These are phyloP conservation scores for Phanerochaete sordida DNA, from an alignment of 768 basidiomycete species.

Conservation along the genomic window DNA sequence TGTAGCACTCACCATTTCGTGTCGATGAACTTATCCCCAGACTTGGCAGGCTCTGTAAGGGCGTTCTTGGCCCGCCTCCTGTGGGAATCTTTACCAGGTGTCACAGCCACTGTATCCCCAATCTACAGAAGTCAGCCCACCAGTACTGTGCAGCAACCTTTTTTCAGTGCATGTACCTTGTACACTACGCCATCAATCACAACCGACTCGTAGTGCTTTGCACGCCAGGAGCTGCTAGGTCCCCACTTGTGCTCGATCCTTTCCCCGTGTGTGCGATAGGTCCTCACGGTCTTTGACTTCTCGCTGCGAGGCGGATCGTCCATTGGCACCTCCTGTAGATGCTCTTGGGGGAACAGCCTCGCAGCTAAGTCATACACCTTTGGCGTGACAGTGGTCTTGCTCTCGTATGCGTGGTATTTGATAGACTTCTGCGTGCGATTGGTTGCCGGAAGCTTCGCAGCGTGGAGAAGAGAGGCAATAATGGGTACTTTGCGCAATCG, in stretches of 20 bases:
- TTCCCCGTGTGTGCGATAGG: slow-evolving; percentile 17
- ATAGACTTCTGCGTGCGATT: not conserved
- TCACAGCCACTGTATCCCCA: slow-evolving; percentile 63
- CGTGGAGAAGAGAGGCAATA: not conserved
- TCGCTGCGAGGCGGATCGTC: not conserved
- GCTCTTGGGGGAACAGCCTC: not conserved
- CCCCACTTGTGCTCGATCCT: slow-evolving; percentile 34
- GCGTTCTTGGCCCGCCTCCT: slow-evolving; percentile 39
- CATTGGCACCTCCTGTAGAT: not conserved
- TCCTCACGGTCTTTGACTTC: not conserved
- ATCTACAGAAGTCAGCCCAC: slow-evolving; percentile 37
- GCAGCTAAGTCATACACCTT: not conserved
- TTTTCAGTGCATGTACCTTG: slow-evolving; percentile 34
- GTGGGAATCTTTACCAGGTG: slow-evolving; percentile 50
- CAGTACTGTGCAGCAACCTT: no score
- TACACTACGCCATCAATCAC: slow-evolving; percentile 57
- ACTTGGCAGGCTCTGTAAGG: slow-evolving; percentile 36
- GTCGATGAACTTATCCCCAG: slow-evolving; percentile 54
- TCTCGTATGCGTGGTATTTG: not conserved
- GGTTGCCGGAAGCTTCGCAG: not conserved
- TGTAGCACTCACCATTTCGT: slow-evolving; percentile 50
- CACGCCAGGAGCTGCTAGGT: slow-evolving; percentile 18
- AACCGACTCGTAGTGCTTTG: slow-evolving; percentile 41
- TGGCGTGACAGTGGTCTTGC: slow-evolving; percentile 2
- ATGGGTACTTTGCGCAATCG: not conserved